These are phyloP conservation scores for Nicotiana tomentosiformis DNA, from an alignment of 257 asterid genomes.

Conservation along the genomic window DNA sequence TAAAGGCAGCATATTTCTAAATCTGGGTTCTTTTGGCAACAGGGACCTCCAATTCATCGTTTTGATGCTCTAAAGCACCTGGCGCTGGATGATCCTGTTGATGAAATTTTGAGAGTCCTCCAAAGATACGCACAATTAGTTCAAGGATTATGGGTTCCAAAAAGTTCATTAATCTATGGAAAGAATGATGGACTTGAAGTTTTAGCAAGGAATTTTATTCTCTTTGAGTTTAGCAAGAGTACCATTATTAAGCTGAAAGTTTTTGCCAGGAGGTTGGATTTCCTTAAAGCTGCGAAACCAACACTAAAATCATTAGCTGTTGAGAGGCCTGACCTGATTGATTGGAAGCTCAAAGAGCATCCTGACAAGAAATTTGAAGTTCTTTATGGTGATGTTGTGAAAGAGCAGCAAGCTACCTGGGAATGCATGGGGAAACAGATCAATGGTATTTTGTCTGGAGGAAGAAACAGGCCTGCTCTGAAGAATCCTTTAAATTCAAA, in stretches of 20 bases:
- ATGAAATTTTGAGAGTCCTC: slow-evolving; percentile 56
- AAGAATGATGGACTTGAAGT: slow-evolving; percentile 26
- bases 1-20: slow-evolving; percentile 4
- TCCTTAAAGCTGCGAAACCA: slow-evolving; percentile 32
- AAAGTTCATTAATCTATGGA: slow-evolving; percentile 42
- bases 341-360: slow-evolving; percentile 75
- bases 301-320: slow-evolving; percentile 51
- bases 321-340: slow-evolving; percentile 39
- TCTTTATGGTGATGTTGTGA: slow-evolving; percentile 42
- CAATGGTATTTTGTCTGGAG: slow-evolving; percentile 13
- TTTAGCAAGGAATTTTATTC: slow-evolving; percentile 57
- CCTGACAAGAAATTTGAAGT: slow-evolving; percentile 57
- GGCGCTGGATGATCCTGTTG: slow-evolving; percentile 56
- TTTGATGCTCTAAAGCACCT: slow-evolving; percentile 68
- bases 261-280: slow-evolving; percentile 18
- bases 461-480: slow-evolving; percentile 22
- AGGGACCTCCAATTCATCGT: slow-evolving; percentile 74
- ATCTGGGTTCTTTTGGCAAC: slow-evolving; percentile 25
- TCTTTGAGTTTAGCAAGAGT: slow-evolving; percentile 54
- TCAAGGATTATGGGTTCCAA: slow-evolving; percentile 92
- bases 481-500: slow-evolving; percentile 20
- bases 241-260: slow-evolving; percentile 26
- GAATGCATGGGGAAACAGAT: slow-evolving; percentile 34
- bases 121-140: slow-evolving; percentile 59
- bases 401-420: slow-evolving; percentile 56